Base-by-base conservation (phyloP, 768 basidiomycete species). In the Multifurca ochricompacta region DNA sequence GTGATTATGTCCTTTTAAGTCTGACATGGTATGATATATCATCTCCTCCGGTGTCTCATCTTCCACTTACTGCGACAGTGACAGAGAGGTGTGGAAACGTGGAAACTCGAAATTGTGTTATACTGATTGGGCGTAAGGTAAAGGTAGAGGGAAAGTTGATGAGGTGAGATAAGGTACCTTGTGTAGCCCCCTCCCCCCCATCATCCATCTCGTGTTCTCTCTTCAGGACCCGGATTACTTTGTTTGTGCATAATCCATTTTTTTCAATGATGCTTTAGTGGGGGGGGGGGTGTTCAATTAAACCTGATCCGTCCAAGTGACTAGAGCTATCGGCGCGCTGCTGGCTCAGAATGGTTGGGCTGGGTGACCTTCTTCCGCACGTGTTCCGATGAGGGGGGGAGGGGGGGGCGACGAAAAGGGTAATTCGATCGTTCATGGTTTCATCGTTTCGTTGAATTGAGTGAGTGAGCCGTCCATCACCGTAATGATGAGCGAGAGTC, bases 221-320 rank as follows among this genome's bases (percentile, higher is more conserved):
- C n/a, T 46, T 40, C 10, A 40, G 45, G 54, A 56, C 54, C n/a
- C 42, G 13, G n/a, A 25, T 23, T 52, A 23, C 56, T 51, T 34
- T 48, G 39, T 57, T 42, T 30, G 50, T 25, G 37, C 35, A n/a
- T 21, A 16, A 6, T 47, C 10, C 39, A 25, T 42, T 34, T 39
- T 6, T 51, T 23, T 25, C 18, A n/a, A 3, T 51, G n/a, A 51
- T 34, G 23, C 54, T n/a, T n/a, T n/a, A n/a, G n/a, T n/a, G n/a
- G n/a, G n/a, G n/a, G n/a, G n/a, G n/a, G n/a, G n/a, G n/a, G n/a
- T n/a, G n/a, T n/a, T n/a, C 48, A 56, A 56, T 56, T 45, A 56
- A 45, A 45, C 54, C 54, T 11, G 43, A 56, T 56, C 37, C 30
- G 54, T 51, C 48, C 27, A 31, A 21, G 18, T 7, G 9, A 30